Base-by-base conservation (phyloP, 148 eudicot genomes). In the Polygonum aviculare region DNA sequence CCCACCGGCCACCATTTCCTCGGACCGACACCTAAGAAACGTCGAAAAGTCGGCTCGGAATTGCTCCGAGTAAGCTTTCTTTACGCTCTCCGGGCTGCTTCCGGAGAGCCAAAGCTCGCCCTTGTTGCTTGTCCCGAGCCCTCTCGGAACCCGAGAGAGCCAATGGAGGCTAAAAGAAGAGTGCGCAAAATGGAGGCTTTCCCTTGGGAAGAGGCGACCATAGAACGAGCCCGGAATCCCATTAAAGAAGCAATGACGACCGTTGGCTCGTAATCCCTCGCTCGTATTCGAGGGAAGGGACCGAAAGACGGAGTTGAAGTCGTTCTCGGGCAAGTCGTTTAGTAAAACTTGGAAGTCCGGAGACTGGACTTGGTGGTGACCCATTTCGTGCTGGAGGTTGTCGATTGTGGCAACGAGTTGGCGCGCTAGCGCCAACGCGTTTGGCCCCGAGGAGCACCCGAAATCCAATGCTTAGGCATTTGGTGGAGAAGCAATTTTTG, bases 161-260 rank as follows among this genome's bases (percentile, higher is more conserved):
- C 91, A 93, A 75, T 80, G 81, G 75, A 93, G 85, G 72, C 91
- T 86, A 70, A 86, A 85, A n/a, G 92, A 84, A 9, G 98, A 90
- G 79, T 90, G 85, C 33, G 88, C 88, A 77, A 93, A 88, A 74
- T 93, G 96, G 26, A 90, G 84, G 55, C 76, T 80, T 0, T 82
- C 67, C 8, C 81, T 71, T 2, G 87, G 84, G 39, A 90, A 90
- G 10, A 93, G 87, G 76, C 93, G 82, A 11, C 81, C 83, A 55
- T 90, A 86, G 74, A 93, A 93, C 1, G 98, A 86, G 39, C 88
- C 90, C 0, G 95, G 93, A 41, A 78, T 81, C 14, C 90, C 93
- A 2, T 26, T 26, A 26, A 26, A 26, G 31, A 26, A 26, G 31
- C 31, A 26, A 26, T 26, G 31, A 26, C 31, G 0, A 26, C 31